These are phyloP conservation scores for Papiliotrema terrestris DNA, from an alignment of 1,284 basidiomycete species.

Conservation along the genomic window DNA sequence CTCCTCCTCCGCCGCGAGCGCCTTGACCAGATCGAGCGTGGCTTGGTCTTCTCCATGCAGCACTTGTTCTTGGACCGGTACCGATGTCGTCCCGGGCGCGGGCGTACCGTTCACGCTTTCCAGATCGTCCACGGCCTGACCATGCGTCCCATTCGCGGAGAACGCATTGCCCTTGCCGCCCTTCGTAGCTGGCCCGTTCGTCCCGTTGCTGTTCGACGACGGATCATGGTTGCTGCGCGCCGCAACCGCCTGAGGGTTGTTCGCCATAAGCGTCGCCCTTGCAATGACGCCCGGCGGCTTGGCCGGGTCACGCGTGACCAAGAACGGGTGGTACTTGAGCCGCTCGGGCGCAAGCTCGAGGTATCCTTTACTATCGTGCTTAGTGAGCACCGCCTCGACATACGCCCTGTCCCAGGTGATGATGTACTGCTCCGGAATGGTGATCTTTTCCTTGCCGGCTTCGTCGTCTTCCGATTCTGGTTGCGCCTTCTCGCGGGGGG, in stretches of 20 bases:
- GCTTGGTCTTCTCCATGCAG: conserved; percentile 33
- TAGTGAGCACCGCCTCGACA: conserved; percentile 63
- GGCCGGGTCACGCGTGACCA: conserved; percentile 52
- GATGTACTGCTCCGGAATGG: conserved; percentile 63
- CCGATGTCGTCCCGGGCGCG: neutral
- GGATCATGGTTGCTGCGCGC: no score
- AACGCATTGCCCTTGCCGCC: neutral
- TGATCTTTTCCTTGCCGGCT: conserved; percentile 40
- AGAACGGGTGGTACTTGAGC: conserved; percentile 93
- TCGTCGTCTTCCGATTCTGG: conserved; percentile 5
- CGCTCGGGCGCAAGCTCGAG: conserved; percentile 75
- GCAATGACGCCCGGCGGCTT: conserved; percentile 13
- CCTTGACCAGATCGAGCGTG: conserved; percentile 36
- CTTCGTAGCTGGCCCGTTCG: no score
- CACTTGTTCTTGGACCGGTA: conserved; percentile 6
- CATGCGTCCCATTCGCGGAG: conserved; percentile 2
- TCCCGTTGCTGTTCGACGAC: no score
- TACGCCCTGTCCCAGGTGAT: conserved; percentile 77
- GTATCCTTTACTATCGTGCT: conserved; percentile 78
- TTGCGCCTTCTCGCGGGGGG: conserved; percentile 4
- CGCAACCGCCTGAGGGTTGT: neutral
- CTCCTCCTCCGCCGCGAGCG: conserved; percentile 13
- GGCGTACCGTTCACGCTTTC: no score
- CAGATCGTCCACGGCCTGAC: neutral
- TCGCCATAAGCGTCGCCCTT: conserved; percentile 15